Base-by-base conservation (phyloP, 179 eudicot species). In the Patellifolia procumbens region DNA sequence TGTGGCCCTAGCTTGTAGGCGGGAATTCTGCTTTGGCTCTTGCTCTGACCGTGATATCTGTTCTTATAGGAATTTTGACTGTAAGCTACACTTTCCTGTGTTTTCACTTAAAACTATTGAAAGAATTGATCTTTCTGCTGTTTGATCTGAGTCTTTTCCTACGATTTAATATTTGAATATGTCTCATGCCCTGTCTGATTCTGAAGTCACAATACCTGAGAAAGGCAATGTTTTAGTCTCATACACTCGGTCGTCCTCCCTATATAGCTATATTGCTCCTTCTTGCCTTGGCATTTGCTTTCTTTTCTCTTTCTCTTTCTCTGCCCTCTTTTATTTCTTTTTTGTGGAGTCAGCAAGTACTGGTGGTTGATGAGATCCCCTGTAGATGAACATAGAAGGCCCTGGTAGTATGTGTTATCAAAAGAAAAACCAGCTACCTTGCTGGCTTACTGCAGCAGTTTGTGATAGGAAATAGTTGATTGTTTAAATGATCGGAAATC, bases 21-120 rank as follows among this genome's bases (percentile, higher is more conserved):
- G 88, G 86, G 73, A 85, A 85, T 65, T 61, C 86, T 62, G 86
- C 86, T 68, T 37, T 85, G 72, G 88, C 88, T 66, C 88, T 85
- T 80, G 80, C 80, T 68, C 60, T 85, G 82, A 85, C 88, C 48
- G 83, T 85, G 31, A 24, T 65, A 53, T 80, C 88, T 69, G 85
- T 80, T 83, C 78, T 83, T 56, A 34, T 83, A 72, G 83, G 88
- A 71, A 85, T 83, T 64, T 61, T 85, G 46, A 74, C 76, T 72
- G 88, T 82, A 80, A 80, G 86, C 56, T 74, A 39, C 62, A 28
- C 51, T 46, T 1, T 75, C 62, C 60, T 52, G 74, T 24, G 45
- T 3, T 16, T n/a, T 11, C 12, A 17, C 3, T 19, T 52, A 43
- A 53, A 64, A n/a, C 1, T 53, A 68, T 22, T 5, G 29, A 39